Evolutionary conservation across 257 asterid genomes (phyloP).

Genomic region (Gentiana straminea): DNA sequence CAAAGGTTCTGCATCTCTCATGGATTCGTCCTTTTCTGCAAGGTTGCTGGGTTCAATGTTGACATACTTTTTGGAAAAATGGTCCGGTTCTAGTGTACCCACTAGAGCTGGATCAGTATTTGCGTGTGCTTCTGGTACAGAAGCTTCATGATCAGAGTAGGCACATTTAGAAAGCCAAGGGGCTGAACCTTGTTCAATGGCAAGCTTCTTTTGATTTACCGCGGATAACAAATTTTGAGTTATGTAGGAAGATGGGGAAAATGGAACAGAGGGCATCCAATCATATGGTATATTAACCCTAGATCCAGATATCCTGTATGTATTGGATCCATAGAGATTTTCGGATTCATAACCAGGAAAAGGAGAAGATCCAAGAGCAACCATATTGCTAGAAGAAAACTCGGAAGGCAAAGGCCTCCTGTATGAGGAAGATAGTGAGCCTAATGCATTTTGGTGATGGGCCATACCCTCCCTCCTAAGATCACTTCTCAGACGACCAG

Average conservation of each 20-base stretch:
- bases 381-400: constrained; percentile 34
- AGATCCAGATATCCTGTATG: constrained; percentile 7
- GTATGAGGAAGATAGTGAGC: constrained; percentile 19
- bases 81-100: constrained; percentile 13
- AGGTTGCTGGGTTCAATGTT: background rate
- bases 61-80: constrained; percentile 3
- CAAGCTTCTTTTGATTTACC: constrained; percentile 35
- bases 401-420: constrained; percentile 30
- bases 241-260: constrained; percentile 51
- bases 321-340: constrained; percentile 9
- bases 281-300: constrained; percentile 21
- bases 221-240: constrained; percentile 40
- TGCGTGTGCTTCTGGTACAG: constrained; percentile 24
- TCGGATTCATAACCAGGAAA: constrained; percentile 37
- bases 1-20: constrained; percentile 9
- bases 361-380: constrained; percentile 28
- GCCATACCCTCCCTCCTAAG: constrained; percentile 15
- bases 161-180: too few relatives aligned
- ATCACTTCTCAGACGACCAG: constrained; percentile 9
- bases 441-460: constrained; percentile 17
- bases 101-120: constrained; percentile 19
- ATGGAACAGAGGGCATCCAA: constrained; percentile 83
- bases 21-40: constrained; percentile 13
- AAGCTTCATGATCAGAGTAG: constrained; percentile 5
- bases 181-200: constrained; percentile 24